Base-by-base conservation (phyloP, 2,329 filamentous ascomycete species). In the Aspergillus sp. region DNA sequence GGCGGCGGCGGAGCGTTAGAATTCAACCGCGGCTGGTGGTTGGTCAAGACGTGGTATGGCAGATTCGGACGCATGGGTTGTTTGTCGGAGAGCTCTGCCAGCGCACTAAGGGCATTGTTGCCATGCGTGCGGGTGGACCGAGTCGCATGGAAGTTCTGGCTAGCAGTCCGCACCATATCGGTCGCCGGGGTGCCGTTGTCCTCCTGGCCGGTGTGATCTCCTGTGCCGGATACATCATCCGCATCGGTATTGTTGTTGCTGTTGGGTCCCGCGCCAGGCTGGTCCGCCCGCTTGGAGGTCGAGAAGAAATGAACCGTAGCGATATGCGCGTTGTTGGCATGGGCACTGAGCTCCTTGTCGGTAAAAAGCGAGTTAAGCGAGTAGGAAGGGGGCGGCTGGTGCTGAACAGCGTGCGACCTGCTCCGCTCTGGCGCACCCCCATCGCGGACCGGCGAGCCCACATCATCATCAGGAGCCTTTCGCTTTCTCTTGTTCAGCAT, bases 341-440 rank as follows among this genome's bases (percentile, higher is more conserved):
- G 77, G 61, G 79, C 70, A 44, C 75, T 75, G 45, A 84, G 73
- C 62, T 84, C 81, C 66, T 83, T 83, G 51, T 84, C 80, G 3
- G 79, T 83, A 59, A 84, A 84, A 10, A 84, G 70, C n/a, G 76
- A 74, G 47, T 82, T 75, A 47, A 84, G 74, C 5, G 78, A 81
- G 64, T 81, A 82, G 4, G 75, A 70, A 1, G 79, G 71, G 5
- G 78, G 75, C 51, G 78, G 74, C 54, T 78, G 77, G 52, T 83
- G 79, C 41, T 75, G 69, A 42, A 76, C 73, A 42, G 75, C 61
- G 54, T 73, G 73, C 7, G 73, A 68, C 59, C 77, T 77, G 44
- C 73, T 72, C 53, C 79, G 78, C 65, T 66, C 78, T 63, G 63
- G 71, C 44, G 62, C 77, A 56, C 62, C 75, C 51, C 52, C 67